Evolutionary conservation across 2,329 filamentous ascomycete species (phyloP).

Genomic region (Fusarium hostae): DNA sequence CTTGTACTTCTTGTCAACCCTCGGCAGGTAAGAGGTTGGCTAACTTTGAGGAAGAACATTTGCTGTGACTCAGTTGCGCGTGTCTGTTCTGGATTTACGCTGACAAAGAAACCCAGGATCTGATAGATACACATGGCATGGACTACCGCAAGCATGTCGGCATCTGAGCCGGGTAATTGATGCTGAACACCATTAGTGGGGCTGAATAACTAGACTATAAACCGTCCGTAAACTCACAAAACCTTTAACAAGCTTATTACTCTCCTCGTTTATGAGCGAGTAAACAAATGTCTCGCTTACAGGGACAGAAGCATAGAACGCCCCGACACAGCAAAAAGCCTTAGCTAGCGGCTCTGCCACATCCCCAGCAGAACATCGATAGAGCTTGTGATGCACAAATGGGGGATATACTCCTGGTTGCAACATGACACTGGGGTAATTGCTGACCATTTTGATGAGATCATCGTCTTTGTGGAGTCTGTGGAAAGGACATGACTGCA

Average conservation of each 20-base stretch:
- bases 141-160: background rate
- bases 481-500: background rate
- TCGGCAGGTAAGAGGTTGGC: fast-evolving
- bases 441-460: background rate
- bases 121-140: background rate
- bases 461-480: background rate
- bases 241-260: background rate
- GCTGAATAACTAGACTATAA: fast-evolving
- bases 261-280: background rate
- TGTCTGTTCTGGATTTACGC: background rate
- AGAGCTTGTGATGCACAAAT: background rate
- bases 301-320: background rate
- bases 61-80: background rate
- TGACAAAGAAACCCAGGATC: background rate
- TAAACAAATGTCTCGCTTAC: background rate
- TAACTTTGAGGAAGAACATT: background rate
- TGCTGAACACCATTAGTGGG: background rate
- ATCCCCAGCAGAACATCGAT: background rate
- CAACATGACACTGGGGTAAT: background rate
- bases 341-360: background rate
- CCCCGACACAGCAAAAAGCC: background rate
- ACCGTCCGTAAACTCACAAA: background rate
- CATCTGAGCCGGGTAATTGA: background rate
- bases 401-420: background rate
- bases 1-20: fast-evolving